Evolutionary conservation across 176 grass and related monocot genomes (phyloP).

Genomic region (Areca catechu): DNA sequence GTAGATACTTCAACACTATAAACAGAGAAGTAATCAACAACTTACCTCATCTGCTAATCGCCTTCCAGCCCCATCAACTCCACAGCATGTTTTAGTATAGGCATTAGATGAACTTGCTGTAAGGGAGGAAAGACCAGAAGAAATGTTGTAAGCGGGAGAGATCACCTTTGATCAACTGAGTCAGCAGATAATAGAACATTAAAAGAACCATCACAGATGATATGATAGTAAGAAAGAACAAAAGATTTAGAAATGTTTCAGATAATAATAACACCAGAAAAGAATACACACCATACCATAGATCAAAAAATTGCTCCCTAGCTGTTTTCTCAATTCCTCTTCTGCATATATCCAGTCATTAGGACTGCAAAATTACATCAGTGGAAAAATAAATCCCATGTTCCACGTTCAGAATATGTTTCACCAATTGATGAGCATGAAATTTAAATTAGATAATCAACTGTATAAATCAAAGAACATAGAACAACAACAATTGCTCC

Average conservation of each 20-base stretch:
- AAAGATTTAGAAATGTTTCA: no score
- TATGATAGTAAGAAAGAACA: no score
- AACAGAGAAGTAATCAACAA: constrained; percentile 9
- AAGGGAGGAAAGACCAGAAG: constrained; percentile 4
- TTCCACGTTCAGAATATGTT: no score
- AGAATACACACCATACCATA: constrained; percentile 37
- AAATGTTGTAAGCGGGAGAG: no score
- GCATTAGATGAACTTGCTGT: constrained; percentile 75
- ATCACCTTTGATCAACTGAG: background rate
- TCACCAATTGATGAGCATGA: no score
- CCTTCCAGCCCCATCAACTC: constrained; percentile 66
- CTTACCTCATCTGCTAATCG: constrained; percentile 86
- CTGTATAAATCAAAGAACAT: no score
- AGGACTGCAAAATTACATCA: constrained; percentile 32
- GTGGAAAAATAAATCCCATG: constrained; percentile 4
- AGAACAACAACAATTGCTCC: no score
- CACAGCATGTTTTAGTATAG: constrained; percentile 70
- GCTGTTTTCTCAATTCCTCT: constrained; percentile 42
- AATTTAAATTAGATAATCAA: background rate
- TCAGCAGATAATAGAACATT: no score
- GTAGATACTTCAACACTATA: no score
- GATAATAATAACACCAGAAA: background rate
- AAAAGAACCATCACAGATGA: no score
- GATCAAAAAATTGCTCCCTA: constrained; percentile 62
- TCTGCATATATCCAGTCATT: constrained; percentile 74